Base-by-base conservation (phyloP, 306 rosid species). In the Quercus alba region DNA sequence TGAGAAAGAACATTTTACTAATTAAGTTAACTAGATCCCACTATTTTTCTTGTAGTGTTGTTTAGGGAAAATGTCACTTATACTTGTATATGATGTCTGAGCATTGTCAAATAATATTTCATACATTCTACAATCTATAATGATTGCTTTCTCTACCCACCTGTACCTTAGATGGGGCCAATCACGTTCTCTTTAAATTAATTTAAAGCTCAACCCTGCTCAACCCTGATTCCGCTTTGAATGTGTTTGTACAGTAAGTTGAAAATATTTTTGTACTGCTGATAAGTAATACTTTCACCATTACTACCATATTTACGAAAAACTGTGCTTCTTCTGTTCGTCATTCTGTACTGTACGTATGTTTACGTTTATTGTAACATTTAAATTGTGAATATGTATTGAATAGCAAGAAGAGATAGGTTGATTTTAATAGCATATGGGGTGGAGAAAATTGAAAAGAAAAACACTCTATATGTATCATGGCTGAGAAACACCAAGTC, bases 11-110 rank as follows among this genome's bases (percentile, higher is more conserved):
- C 26, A 25, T 1, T 38, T 38, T 38, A 38, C 2, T 0, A 6
- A 0, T 38, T 6, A 1, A 38, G 44, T 1, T 38, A 38, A 38
- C 9, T 38, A 0, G 0, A 38, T 0, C 0, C 2, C 0, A 6
- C 0, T 46, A 46, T 46, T 46, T 46, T 11, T 46, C 52, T 46
- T 46, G 52, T 12, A 46, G 11, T 11, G 15, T 46, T 11, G 15
- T 46, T 10, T 12, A 2, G 4, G 1, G 52, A 46, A 46, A 46
- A 46, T 46, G 15, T 49, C 54, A 38, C 46, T 38, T 38, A 38
- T 41, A 11, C 11, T 8, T 8, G 11, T 41, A 8, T 8, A 41
- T 41, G 46, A 41, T 41, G 46, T 8, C 5, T 10, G 54, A 13
- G 54, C 1, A 49, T 10, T 49, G 54, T 49, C 54, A 49, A 58